Evolutionary conservation across 257 asterid species (phyloP).

Genomic region (Nicotiana noctiflora): DNA sequence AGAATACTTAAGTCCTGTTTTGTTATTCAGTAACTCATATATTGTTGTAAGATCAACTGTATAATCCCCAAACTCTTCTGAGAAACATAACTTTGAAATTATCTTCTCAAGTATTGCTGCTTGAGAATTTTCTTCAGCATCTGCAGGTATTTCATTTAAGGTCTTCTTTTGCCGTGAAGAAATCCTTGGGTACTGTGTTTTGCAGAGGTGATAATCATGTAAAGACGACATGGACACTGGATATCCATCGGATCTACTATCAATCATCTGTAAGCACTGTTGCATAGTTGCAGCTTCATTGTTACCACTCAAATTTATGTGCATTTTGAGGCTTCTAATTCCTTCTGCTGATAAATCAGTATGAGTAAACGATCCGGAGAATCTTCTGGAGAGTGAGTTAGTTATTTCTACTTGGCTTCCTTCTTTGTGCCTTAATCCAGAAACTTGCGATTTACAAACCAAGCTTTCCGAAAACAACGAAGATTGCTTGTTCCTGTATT

Average conservation of each 20-base stretch:
- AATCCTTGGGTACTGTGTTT: conserved; percentile 15
- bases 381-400: conserved; percentile 39
- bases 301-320: conserved; percentile 14
- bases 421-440: conserved; percentile 14
- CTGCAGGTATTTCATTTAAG: conserved; percentile 20
- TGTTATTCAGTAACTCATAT: conserved; percentile 47
- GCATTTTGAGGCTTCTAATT: conserved; percentile 14
- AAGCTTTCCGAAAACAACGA: conserved; percentile 20
- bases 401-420: conserved; percentile 16
- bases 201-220: conserved; percentile 17
- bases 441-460: conserved; percentile 21
- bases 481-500: conserved; percentile 29
- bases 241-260: conserved; percentile 8
- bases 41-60: conserved; percentile 61
- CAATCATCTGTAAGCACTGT: conserved; percentile 22
- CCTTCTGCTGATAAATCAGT: conserved; percentile 22
- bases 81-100: conserved; percentile 65
- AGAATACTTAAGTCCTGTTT: conserved; percentile 65
- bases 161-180: conserved; percentile 20
- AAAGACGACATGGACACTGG: conserved; percentile 14
- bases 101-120: conserved; percentile 53
- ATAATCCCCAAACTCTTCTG: conserved; percentile 38
- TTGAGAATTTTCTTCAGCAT: conserved; percentile 32
- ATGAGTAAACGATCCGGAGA: conserved; percentile 34
- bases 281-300: conserved; percentile 13